These are phyloP conservation scores for Platanthera zijinensis DNA, from an alignment of 106 monocot genomes.

Conservation along the genomic window DNA sequence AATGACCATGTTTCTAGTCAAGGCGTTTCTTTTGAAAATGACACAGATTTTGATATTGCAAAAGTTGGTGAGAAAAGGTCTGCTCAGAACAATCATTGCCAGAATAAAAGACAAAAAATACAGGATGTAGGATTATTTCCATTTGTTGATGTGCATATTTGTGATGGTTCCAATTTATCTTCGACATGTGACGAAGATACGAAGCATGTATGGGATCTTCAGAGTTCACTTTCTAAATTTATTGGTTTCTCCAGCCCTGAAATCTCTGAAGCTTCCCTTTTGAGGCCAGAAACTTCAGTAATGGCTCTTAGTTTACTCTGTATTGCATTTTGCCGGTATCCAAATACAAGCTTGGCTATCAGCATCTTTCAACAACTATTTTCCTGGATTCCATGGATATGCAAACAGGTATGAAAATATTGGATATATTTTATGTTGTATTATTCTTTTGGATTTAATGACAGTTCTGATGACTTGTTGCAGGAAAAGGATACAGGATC, in stretches of 20 bases:
- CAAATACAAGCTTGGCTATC: constrained; percentile 24
- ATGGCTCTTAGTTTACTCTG: constrained; percentile 56
- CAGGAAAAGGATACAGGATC: constrained; percentile 37
- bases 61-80: constrained; percentile 56
- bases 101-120: constrained; percentile 50
- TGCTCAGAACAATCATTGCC: constrained; percentile 14
- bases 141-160: constrained; percentile 5
- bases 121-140: constrained; percentile 9
- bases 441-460: background rate
- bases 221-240: constrained; percentile 30
- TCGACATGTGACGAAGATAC: constrained; percentile 14
- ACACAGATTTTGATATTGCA: constrained; percentile 17
- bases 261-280: constrained; percentile 9
- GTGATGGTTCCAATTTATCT: constrained; percentile 11
- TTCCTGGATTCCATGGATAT: constrained; percentile 88
- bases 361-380: constrained; percentile 48
- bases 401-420: constrained; percentile 47
- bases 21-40: constrained; percentile 11
- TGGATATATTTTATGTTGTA: background rate
- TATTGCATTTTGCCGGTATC: constrained; percentile 42
- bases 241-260: constrained; percentile 36
- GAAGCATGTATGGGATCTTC: constrained; percentile 30
- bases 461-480: constrained; percentile 5
- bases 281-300: constrained; percentile 46
- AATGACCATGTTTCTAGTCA: constrained; percentile 13